phyloP scores from a whole-genome alignment of 371 early-diverging fungal genomes.

The Gilbertella persicaria region DNA sequence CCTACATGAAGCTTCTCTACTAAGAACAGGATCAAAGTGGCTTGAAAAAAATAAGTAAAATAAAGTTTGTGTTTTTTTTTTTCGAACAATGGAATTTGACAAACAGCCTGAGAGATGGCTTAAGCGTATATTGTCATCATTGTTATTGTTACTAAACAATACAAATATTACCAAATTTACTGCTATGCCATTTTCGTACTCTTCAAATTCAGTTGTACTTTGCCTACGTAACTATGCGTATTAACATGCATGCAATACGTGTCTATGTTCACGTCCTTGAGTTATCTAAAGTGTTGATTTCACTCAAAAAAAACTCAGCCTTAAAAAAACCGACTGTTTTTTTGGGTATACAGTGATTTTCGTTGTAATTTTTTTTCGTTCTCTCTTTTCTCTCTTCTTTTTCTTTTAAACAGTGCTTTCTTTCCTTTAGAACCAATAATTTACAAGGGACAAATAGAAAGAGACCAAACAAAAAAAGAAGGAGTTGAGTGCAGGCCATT shows the following conservation, averaged over 20 bases:
- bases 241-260: no score
- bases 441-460: background rate
- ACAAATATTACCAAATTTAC: background rate
- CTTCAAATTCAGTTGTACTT: no score
- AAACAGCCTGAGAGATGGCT: background rate
- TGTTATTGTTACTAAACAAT: background rate
- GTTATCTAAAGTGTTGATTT: background rate
- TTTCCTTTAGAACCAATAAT: no score
- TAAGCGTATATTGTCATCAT: background rate
- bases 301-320: constrained; percentile 14
- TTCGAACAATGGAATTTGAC: background rate
- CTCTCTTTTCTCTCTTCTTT: constrained; percentile 5
- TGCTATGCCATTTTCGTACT: background rate
- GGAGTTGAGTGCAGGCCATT: background rate
- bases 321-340: constrained; percentile 25
- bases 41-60: background rate
- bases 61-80: background rate
- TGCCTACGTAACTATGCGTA: no score
- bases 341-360: constrained; percentile 7
- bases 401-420: background rate
- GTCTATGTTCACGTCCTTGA: no score
- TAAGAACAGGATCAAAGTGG: background rate
- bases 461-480: background rate
- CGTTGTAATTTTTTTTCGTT: constrained; percentile 1
- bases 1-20: no score